Percentiles rank a stretch among this genome's conserved stretches.
These are phyloP conservation scores for Candida boidinii DNA, from an alignment of 805 yeast genomes.

Conservation along the genomic window DNA sequence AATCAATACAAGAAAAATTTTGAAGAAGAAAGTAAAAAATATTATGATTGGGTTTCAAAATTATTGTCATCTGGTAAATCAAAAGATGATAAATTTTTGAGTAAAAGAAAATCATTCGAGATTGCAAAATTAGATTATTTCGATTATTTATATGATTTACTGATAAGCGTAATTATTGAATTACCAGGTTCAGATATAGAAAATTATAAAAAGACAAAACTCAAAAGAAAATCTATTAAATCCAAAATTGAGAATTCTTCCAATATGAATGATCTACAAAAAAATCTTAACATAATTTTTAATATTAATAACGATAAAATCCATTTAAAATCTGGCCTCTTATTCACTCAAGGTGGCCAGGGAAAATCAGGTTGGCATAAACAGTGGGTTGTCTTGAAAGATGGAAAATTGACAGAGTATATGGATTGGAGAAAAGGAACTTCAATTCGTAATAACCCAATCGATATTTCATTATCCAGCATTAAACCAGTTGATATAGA, in stretches of 20 bases:
- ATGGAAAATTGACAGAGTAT: conserved; percentile 63
- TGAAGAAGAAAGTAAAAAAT: conserved; percentile 28
- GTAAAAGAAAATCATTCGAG: conserved; percentile 21
- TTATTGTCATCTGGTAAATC: conserved; percentile 24
- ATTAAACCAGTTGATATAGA: conserved; percentile 41
- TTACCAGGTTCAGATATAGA: conserved; percentile 29
- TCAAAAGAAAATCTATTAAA: conserved; percentile 23
- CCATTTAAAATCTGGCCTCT: conserved; percentile 33
- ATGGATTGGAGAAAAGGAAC: conserved; percentile 73
- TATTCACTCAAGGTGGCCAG: conserved; percentile 52
- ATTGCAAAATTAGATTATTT: conserved; percentile 23
- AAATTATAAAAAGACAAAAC: conserved; percentile 29
- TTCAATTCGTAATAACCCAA: conserved; percentile 53
- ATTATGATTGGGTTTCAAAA: conserved; percentile 27
- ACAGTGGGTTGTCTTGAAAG: conserved; percentile 71
- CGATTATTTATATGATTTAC: conserved; percentile 18
- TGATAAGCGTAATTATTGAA: too few species aligned
- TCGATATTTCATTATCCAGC: conserved; percentile 62
- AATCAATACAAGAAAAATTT: conserved; percentile 17
- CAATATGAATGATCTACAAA: not conserved
- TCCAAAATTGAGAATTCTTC: too few species aligned
- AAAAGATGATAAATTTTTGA: conserved; percentile 24
- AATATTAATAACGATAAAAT: conserved; percentile 1
- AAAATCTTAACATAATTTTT: conserved; percentile 2
- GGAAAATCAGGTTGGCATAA: conserved; percentile 77